Percentiles rank a stretch among this genome's conserved stretches.
Evolutionary conservation across 177 flowering plant genomes (phyloP).

Genomic region (Telopea speciosissima): DNA sequence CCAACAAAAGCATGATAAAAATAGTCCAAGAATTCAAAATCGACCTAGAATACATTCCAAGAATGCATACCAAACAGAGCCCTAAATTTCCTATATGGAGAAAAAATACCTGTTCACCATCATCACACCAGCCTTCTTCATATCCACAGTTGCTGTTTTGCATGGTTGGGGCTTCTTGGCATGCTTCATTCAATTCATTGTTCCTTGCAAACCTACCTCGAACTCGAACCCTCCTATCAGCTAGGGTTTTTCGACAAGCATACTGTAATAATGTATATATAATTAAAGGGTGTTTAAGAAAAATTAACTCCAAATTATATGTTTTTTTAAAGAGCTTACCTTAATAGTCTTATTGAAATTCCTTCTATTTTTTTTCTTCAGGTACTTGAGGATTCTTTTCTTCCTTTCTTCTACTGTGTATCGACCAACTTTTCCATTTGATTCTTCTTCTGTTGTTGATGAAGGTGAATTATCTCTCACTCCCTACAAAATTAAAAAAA

Average conservation of each 20-base stretch:
- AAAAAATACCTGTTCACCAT: conserved; percentile 26
- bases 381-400: conserved; percentile 45
- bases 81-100: conserved; percentile 4
- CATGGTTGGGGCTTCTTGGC: conserved; percentile 22
- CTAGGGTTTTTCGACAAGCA: conserved; percentile 78
- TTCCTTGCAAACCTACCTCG: conserved; percentile 87
- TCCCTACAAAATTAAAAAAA: conserved; percentile 16
- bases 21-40: no score
- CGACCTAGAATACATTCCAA: no score
- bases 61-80: no score
- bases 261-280: conserved; percentile 34
- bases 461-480: conserved; percentile 17
- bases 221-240: conserved; percentile 65
- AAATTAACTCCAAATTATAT: no score
- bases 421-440: conserved; percentile 30
- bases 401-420: conserved; percentile 59
- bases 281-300: no score
- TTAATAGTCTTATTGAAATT: conserved; percentile 68
- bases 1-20: not conserved
- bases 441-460: conserved; percentile 19
- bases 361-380: conserved; percentile 61
- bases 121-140: conserved; percentile 18
- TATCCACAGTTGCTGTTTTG: conserved; percentile 14
- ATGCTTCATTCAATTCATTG: conserved; percentile 20
- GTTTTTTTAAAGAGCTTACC: conserved; percentile 21